These are phyloP conservation scores for Globisporangium orthogonon DNA, from an alignment of 352 stramenopile species.

Conservation along the genomic window DNA sequence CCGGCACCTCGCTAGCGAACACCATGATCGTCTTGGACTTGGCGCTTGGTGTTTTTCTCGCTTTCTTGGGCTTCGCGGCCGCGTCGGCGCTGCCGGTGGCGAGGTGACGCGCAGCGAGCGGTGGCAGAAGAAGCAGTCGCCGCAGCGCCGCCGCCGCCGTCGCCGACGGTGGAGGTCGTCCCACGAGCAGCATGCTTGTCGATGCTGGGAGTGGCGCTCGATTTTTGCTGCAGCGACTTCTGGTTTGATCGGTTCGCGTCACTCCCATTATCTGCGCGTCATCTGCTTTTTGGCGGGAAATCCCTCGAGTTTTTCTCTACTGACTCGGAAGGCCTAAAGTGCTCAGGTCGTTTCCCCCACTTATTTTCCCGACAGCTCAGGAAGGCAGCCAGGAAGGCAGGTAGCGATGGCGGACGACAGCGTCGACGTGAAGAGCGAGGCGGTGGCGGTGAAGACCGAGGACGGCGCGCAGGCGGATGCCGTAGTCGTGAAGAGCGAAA, in stretches of 20 bases:
- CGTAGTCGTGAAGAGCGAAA: slow-evolving; percentile 30
- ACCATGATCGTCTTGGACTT: slow-evolving; percentile 45
- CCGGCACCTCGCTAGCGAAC: slow-evolving; percentile 83
- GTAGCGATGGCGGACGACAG: slow-evolving; percentile 22
- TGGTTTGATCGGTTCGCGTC: background rate
- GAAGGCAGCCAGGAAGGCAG: background rate
- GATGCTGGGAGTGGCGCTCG: too few relatives aligned
- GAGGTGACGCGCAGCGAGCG: background rate
- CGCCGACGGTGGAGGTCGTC: background rate
- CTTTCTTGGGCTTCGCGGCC: background rate
- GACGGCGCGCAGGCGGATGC: background rate
- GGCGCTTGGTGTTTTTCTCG: background rate
- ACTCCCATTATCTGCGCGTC: background rate
- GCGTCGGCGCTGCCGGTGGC: background rate
- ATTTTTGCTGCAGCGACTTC: background rate
- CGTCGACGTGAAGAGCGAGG: slow-evolving; percentile 20
- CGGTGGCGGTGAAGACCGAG: slow-evolving; percentile 21
- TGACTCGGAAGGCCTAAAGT: background rate
- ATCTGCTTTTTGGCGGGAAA: background rate
- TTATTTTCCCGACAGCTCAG: slow-evolving; percentile 1
- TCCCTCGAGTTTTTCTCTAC: background rate
- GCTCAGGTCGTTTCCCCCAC: background rate
- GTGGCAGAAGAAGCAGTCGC: background rate
- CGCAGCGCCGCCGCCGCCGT: background rate
- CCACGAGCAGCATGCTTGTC: background rate